A percentile compares a stretch with the other conserved stretches of the same genome.
These are phyloP conservation scores for Atalantia buxifolia DNA, from an alignment of 345 rosid genomes.

Conservation along the genomic window DNA sequence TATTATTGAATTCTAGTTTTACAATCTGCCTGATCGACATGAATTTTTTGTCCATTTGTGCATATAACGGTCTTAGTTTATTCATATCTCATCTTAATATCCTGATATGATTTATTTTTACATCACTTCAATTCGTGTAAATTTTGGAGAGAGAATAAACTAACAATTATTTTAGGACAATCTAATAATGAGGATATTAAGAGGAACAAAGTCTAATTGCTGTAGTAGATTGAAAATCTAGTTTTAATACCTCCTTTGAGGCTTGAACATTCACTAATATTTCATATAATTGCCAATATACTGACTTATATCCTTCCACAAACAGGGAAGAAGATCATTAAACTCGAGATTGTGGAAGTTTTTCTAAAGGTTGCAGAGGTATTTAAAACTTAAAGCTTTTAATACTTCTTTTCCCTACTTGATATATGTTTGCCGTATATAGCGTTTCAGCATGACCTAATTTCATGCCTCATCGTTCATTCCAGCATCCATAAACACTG, in stretches of 20 bases:
- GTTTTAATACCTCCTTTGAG: neutral
- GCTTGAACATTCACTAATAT: neutral
- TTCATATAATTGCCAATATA: neutral
- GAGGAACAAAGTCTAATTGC: too few species aligned
- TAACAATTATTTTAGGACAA: too few species aligned
- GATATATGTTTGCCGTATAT: too few species aligned
- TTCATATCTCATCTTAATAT: neutral
- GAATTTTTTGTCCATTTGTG: neutral
- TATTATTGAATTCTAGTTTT: neutral
- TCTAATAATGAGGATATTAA: too few species aligned
- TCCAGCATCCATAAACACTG: too few species aligned
- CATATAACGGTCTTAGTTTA: neutral
- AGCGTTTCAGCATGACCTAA: too few species aligned
- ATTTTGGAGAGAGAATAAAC: neutral
- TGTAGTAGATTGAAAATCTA: neutral
- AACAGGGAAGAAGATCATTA: conserved; percentile 60
- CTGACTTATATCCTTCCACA: conserved; percentile 9
- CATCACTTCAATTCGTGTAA: neutral
- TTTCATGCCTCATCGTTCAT: too few species aligned
- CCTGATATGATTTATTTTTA: neutral
- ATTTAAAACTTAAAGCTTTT: too few species aligned
- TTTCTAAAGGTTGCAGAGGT: too few species aligned
- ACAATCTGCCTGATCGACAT: neutral
- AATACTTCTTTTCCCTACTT: too few species aligned
- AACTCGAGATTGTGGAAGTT: conserved; percentile 66